phyloP scores from a whole-genome alignment of 2,329 filamentous ascomycete species.

The Aureobasidium lini region DNA sequence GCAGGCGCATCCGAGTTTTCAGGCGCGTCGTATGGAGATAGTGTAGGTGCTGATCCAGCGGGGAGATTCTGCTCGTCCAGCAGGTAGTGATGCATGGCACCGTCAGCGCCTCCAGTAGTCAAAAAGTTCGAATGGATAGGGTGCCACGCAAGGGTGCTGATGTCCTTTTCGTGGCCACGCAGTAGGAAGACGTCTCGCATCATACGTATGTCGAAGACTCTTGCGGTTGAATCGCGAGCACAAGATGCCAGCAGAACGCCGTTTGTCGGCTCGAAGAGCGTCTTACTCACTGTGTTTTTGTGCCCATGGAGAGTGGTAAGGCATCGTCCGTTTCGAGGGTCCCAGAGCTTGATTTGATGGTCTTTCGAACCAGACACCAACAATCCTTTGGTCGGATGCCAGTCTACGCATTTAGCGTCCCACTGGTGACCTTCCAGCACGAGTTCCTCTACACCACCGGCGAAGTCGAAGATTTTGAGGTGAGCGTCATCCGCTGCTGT shows the following conservation, averaged over 20 bases:
- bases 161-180: constrained; percentile 91
- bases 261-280: constrained; percentile 77
- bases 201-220: constrained; percentile 92
- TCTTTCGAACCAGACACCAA: constrained; percentile 96
- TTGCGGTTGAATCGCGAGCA: constrained; percentile 83
- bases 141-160: constrained; percentile 89
- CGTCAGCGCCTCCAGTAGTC: constrained; percentile 84
- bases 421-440: constrained; percentile 89
- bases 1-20: constrained; percentile 73
- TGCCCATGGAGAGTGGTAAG: constrained; percentile 92
- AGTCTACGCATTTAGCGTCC: constrained; percentile 96
- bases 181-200: constrained; percentile 96
- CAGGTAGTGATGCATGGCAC: constrained; percentile 87
- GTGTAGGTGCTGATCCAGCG: constrained; percentile 58
- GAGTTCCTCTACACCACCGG: constrained; percentile 72
- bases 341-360: constrained; percentile 95
- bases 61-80: constrained; percentile 90
- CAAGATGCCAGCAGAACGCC: constrained; percentile 84
- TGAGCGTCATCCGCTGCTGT: constrained; percentile 91
- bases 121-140: constrained; percentile 84
- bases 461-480: constrained; percentile 95
- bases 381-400: constrained; percentile 91
- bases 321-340: constrained; percentile 83
- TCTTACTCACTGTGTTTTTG: constrained; percentile 95
- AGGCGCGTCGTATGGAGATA: constrained; percentile 77